Conservation (phyloP, 2,329 filamentous ascomycete genomes). For the Cordyceps cicadae region DNA sequence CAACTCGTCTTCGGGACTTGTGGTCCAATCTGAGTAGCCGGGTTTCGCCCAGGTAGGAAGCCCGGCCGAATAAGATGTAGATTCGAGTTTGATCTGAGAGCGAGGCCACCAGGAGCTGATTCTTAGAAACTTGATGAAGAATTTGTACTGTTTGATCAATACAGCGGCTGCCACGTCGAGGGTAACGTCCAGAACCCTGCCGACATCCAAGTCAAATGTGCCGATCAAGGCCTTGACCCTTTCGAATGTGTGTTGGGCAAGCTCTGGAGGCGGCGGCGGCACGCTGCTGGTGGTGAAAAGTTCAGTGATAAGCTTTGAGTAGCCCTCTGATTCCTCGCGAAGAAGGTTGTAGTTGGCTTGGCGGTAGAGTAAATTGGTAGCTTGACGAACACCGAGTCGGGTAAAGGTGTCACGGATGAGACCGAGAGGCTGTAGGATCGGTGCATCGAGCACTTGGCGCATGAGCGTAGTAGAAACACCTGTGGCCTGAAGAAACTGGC, state of each 20-base stretch:
- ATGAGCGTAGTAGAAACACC: constrained; percentile 63
- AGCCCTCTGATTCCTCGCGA: constrained; percentile 92
- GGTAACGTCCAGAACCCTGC: constrained; percentile 86
- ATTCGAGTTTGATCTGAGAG: constrained; percentile 36
- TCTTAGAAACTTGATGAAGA: constrained; percentile 88
- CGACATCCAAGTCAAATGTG: constrained; percentile 94
- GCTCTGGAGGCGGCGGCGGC: constrained; percentile 63
- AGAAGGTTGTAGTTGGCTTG: constrained; percentile 96
- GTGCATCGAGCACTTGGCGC: constrained; percentile 74
- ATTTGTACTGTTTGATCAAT: constrained; percentile 83
- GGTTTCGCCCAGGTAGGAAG: constrained; percentile 84
- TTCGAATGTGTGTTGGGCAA: constrained; percentile 80
- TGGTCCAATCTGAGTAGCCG: constrained; percentile 53
- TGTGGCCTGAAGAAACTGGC: constrained; percentile 62
- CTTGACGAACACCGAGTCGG: constrained; percentile 75
- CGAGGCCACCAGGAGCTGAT: constrained; percentile 96
- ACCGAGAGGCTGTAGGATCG: constrained; percentile 65
- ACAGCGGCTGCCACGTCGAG: constrained; percentile 92
- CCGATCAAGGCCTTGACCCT: constrained; percentile 90
- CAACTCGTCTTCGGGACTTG: constrained; percentile 61
- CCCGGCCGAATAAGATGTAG: constrained; percentile 47
- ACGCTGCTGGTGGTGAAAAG: constrained; percentile 81
- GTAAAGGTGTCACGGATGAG: constrained; percentile 80
- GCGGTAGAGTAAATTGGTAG: constrained; percentile 87
- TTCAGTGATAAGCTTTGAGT: constrained; percentile 91